phyloP scores from a whole-genome alignment of 139 green algal genomes.

The Tetradesmus obliquus region DNA sequence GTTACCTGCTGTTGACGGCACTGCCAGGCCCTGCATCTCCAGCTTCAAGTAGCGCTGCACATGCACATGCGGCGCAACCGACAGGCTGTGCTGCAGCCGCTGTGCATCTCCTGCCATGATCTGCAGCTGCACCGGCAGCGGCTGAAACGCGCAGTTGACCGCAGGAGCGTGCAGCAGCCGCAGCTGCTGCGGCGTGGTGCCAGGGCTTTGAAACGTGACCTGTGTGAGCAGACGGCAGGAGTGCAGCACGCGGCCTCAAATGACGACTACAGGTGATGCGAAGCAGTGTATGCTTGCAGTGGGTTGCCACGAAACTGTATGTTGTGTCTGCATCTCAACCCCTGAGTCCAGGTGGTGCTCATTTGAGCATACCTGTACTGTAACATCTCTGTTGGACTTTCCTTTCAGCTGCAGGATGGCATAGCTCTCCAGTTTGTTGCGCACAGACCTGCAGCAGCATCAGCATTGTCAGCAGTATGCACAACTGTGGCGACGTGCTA shows the following conservation, averaged over 20 bases:
- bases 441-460: slow-evolving; percentile 15
- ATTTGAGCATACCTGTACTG: not conserved
- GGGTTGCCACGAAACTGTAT: too few relatives aligned
- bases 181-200: slow-evolving; percentile 3
- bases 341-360: not conserved
- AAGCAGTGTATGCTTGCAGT: not conserved
- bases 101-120: not conserved
- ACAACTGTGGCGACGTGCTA: not conserved
- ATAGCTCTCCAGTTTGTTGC: slow-evolving; percentile 33
- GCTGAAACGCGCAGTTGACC: not conserved
- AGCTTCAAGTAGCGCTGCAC: slow-evolving; percentile 30
- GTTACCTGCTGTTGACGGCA: not conserved
- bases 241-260: not conserved
- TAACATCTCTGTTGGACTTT: not conserved
- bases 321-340: not conserved
- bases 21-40: slow-evolving; percentile 17
- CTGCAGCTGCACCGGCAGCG: not conserved
- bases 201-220: slow-evolving; percentile 8
- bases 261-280: too few relatives aligned
- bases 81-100: slow-evolving; percentile 1
- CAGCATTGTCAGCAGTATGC: not conserved
- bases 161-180: slow-evolving; percentile 14
- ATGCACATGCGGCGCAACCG: not conserved
- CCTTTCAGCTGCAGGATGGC: slow-evolving; percentile 29
- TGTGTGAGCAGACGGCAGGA: not conserved